Conservation (phyloP, 768 basidiomycete species). For the Russula olivacea region DNA sequence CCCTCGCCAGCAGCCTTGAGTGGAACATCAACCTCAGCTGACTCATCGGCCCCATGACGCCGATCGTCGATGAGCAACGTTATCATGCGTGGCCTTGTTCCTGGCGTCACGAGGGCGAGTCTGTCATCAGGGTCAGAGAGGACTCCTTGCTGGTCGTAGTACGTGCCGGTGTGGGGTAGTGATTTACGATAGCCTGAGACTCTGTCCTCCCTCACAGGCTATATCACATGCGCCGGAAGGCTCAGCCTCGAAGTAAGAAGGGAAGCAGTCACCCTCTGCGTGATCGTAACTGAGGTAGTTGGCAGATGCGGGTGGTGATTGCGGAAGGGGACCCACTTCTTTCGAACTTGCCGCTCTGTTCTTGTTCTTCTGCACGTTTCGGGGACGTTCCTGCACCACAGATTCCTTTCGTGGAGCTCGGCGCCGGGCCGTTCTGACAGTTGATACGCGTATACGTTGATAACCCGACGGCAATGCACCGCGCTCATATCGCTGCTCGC, state of each 20-base stretch:
- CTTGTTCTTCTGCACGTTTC: background rate
- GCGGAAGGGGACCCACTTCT: background rate
- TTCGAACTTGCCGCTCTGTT: background rate
- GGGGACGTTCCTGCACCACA: background rate
- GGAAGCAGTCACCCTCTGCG: background rate
- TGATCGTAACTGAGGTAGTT: background rate
- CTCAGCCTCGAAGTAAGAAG: conserved; percentile 5
- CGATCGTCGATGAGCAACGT: conserved; percentile 64
- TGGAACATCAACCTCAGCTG: conserved; percentile 60
- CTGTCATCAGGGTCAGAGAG: background rate
- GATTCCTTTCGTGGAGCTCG: background rate
- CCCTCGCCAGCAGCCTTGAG: conserved; percentile 44
- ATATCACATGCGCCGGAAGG: background rate
- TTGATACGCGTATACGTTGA: too few species aligned
- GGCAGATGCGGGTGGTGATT: background rate
- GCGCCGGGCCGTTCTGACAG: background rate
- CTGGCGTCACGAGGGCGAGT: background rate
- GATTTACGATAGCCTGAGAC: background rate
- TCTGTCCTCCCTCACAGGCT: background rate
- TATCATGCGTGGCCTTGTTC: conserved; percentile 41
- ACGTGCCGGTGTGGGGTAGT: background rate
- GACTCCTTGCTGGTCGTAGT: conserved; percentile 3
- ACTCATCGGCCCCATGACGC: conserved; percentile 49
- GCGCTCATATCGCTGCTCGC: background rate
- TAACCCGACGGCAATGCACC: background rate